Conservation (phyloP, 768 basidiomycete species). For the Vishniacozyma victoriae region DNA sequence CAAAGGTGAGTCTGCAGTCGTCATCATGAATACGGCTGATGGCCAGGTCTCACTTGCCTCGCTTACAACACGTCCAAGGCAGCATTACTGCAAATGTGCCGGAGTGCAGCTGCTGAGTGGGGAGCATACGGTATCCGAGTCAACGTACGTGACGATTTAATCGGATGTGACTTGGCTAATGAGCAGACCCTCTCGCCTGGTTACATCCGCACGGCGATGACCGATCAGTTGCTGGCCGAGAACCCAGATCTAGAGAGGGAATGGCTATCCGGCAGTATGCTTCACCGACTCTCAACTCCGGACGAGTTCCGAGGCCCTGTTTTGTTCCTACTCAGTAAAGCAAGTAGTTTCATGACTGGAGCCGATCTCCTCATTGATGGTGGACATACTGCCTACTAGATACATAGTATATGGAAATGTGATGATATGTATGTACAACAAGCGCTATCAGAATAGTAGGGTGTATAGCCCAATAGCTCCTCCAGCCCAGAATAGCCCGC, state of each 20-base stretch:
- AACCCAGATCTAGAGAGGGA: constrained; percentile 26
- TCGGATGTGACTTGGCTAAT: neutral
- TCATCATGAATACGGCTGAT: neutral
- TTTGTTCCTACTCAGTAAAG: constrained; percentile 42
- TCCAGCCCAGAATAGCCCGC: constrained; percentile 1
- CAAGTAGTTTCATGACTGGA: constrained; percentile 45
- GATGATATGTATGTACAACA: no score
- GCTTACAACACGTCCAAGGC: constrained; percentile 47
- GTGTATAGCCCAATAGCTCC: constrained; percentile 7
- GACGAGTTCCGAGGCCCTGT: constrained; percentile 42
- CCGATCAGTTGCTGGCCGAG: constrained; percentile 28
- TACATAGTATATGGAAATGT: no score
- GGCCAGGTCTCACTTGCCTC: constrained; percentile 5
- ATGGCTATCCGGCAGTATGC: constrained; percentile 28
- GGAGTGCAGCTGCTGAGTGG: constrained; percentile 46
- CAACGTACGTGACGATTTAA: constrained; percentile 34
- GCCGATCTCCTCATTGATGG: constrained; percentile 42
- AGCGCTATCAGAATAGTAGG: no score
- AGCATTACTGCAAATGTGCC: constrained; percentile 42
- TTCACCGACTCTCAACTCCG: constrained; percentile 32
- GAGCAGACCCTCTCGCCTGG: constrained; percentile 12
- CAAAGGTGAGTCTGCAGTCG: neutral
- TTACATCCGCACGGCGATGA: constrained; percentile 32
- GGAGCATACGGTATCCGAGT: constrained; percentile 40
- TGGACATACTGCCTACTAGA: constrained; percentile 32